phyloP scores from a whole-genome alignment of 2,329 filamentous ascomycete genomes.

The Aaosphaeria arxii region DNA sequence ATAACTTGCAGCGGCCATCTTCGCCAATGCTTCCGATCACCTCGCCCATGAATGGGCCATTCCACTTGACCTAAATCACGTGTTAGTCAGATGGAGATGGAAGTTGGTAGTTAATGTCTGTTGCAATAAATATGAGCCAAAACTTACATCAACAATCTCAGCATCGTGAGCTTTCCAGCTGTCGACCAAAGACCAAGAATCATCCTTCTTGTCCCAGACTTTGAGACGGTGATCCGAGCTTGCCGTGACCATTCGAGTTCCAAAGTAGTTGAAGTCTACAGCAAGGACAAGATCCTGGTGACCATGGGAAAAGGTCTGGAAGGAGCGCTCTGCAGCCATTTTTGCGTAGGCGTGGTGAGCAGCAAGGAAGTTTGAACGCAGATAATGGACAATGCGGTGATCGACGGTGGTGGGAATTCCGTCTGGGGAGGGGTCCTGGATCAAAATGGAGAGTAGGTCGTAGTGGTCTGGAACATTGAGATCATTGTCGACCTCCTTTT shows the following conservation, averaged over 20 bases:
- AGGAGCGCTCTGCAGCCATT: constrained; percentile 38
- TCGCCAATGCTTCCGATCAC: constrained; percentile 84
- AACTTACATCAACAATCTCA: constrained; percentile 78
- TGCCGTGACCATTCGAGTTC: constrained; percentile 85
- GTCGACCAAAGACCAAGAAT: constrained; percentile 78
- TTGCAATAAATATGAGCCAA: background rate
- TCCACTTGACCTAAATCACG: constrained; percentile 76
- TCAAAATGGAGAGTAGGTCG: constrained; percentile 30
- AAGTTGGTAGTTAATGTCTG: background rate
- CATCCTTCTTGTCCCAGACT: constrained; percentile 79
- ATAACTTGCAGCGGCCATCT: constrained; percentile 86
- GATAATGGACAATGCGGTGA: constrained; percentile 19
- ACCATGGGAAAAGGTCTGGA: constrained; percentile 65
- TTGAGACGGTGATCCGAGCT: constrained; percentile 91
- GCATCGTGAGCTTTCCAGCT: constrained; percentile 88
- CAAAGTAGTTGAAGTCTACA: constrained; percentile 87
- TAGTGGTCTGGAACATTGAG: constrained; percentile 26
- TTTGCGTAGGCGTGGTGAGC: constrained; percentile 27
- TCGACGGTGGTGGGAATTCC: constrained; percentile 22
- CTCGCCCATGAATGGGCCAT: constrained; percentile 84
- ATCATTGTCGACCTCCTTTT: background rate
- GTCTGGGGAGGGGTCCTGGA: constrained; percentile 34
- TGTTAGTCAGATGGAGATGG: constrained; percentile 17
- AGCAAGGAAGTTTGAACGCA: constrained; percentile 24
- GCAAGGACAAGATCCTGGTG: constrained; percentile 80